These are phyloP conservation scores for Wallacemonas sp. DNA, from an alignment of 208 protist species.

Conservation along the genomic window DNA sequence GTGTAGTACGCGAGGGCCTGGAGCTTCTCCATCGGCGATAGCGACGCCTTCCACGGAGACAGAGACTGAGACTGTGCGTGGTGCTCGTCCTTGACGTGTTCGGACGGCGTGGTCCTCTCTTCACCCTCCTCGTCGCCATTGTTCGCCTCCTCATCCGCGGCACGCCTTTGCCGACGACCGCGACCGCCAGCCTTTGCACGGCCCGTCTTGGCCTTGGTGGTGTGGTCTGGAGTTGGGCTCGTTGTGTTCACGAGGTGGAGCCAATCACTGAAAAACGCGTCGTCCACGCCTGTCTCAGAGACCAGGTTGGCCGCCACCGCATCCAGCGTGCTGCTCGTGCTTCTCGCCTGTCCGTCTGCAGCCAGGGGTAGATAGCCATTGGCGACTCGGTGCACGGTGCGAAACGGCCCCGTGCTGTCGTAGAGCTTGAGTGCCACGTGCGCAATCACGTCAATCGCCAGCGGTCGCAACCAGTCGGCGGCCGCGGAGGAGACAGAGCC, in stretches of 20 bases:
- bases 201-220: neutral
- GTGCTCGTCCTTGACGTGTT: neutral
- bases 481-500: constrained; percentile 7
- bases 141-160: neutral
- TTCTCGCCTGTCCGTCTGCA: neutral
- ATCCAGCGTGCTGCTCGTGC: neutral
- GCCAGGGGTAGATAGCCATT: neutral
- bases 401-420: constrained; percentile 15
- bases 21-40: constrained; percentile 12
- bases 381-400: constrained; percentile 3
- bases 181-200: neutral
- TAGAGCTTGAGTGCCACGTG: constrained; percentile 58
- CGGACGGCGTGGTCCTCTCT: neutral
- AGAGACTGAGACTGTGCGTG: neutral
- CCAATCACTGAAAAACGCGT: constrained; percentile 9
- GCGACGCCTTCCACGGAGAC: neutral
- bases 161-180: neutral
- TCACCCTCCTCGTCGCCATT: neutral
- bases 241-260: neutral
- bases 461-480: constrained; percentile 30
- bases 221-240: neutral
- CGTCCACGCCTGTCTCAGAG: neutral
- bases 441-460: constrained; percentile 68
- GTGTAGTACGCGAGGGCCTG: constrained; percentile 32
- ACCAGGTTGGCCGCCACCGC: constrained; percentile 3